phyloP scores from a whole-genome alignment of 108 stramenopile species.

The Skeletonema menzelii region DNA sequence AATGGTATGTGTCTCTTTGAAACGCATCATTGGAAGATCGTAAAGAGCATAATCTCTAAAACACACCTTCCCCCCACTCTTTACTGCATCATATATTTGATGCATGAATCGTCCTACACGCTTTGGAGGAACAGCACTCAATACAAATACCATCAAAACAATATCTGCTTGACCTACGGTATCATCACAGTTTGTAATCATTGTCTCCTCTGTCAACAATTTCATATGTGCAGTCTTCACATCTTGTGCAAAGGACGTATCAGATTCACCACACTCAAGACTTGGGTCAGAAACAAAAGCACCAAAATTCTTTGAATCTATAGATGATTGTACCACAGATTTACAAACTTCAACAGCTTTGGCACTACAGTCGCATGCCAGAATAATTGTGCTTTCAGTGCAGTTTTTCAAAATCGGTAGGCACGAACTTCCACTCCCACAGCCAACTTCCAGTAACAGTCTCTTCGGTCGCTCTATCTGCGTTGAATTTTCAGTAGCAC shows the following conservation, averaged over 20 bases:
- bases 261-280: slow-evolving; percentile 12
- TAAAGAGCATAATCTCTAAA: slow-evolving; percentile 47
- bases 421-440: slow-evolving; percentile 47
- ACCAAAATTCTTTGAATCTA: slow-evolving; percentile 4
- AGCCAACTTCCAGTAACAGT: slow-evolving; percentile 36
- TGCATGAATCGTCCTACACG: slow-evolving; percentile 13
- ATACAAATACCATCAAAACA: slow-evolving; percentile 36
- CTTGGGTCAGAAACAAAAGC: slow-evolving; percentile 29
- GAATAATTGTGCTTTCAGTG: background rate
- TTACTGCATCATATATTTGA: slow-evolving; percentile 10
- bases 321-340: background rate
- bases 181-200: background rate
- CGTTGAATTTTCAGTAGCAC: background rate
- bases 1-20: slow-evolving; percentile 4
- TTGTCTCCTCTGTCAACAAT: background rate
- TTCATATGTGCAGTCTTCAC: slow-evolving; percentile 11
- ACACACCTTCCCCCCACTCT: slow-evolving; percentile 32
- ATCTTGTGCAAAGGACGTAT: slow-evolving; percentile 8
- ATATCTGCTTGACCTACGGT: slow-evolving; percentile 21
- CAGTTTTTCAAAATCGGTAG: slow-evolving; percentile 27
- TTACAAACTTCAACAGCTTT: slow-evolving; percentile 14
- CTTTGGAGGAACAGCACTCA: slow-evolving; percentile 36
- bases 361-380: slow-evolving; percentile 30
- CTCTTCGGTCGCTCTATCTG: background rate
- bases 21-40: slow-evolving; percentile 51